Evolutionary conservation across 176 grass and related monocot genomes (phyloP).

Genomic region (Pontederia paniculata): DNA sequence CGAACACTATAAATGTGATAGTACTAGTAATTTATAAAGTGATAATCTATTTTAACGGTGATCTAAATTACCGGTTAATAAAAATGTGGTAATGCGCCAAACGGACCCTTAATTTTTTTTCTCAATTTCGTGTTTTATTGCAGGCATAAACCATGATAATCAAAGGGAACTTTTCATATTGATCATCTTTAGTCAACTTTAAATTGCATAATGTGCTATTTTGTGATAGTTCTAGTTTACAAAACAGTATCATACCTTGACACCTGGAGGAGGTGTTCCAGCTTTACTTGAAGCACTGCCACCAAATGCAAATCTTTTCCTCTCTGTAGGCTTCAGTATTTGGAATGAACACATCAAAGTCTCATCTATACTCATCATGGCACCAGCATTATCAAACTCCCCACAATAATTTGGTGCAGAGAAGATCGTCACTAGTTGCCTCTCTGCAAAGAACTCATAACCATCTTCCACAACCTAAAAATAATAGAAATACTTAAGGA

Average conservation of each 20-base stretch:
- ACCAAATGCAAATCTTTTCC: constrained; percentile 1
- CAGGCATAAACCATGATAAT: too few relatives aligned
- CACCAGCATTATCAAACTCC: constrained; percentile 8
- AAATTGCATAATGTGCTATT: too few relatives aligned
- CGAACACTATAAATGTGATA: too few relatives aligned
- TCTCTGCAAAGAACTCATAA: constrained; percentile 7
- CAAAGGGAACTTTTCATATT: too few relatives aligned
- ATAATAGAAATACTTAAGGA: background rate
- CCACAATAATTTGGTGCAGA: constrained; percentile 7
- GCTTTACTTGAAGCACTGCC: background rate
- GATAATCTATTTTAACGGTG: too few relatives aligned
- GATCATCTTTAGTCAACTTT: too few relatives aligned
- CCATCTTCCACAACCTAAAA: constrained; percentile 6
- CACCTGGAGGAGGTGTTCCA: background rate
- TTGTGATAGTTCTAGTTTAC: too few relatives aligned
- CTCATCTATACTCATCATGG: constrained; percentile 8
- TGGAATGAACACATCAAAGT: constrained; percentile 9
- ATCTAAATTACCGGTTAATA: too few relatives aligned
- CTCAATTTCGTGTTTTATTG: too few relatives aligned
- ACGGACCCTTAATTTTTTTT: too few relatives aligned
- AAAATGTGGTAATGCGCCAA: too few relatives aligned
- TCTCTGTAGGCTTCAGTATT: constrained; percentile 1
- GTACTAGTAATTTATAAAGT: too few relatives aligned
- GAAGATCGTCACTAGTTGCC: constrained; percentile 5
- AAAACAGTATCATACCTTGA: background rate